Percentiles rank a stretch among this genome's conserved stretches.
These are phyloP conservation scores for Crithidia acanthocephali DNA, from an alignment of 208 protist species.

Conservation along the genomic window DNA sequence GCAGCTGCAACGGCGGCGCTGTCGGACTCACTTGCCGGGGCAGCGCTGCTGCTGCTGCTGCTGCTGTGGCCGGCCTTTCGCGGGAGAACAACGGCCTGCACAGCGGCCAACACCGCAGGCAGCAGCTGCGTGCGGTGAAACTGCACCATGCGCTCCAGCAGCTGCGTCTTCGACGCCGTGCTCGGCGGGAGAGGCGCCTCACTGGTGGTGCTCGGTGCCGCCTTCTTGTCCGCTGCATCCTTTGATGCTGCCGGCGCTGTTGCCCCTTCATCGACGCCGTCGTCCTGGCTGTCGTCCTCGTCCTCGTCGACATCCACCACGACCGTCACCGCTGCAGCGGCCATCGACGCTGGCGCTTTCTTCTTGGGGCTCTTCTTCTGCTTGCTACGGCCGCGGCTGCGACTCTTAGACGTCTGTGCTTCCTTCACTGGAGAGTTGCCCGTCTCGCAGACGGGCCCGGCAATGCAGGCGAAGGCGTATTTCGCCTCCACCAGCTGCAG, in stretches of 20 bases:
- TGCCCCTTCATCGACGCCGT: not conserved
- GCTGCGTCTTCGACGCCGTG: not conserved
- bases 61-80: not conserved
- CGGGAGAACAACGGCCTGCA: not conserved
- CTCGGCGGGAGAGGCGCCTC: not conserved
- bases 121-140: constrained; percentile 4
- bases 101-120: not conserved
- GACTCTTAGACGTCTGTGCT: not conserved
- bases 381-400: not conserved
- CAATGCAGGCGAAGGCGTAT: constrained; percentile 14
- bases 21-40: not conserved
- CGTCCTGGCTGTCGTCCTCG: not conserved
- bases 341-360: not conserved
- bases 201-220: too few relatives aligned
- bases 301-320: constrained; percentile 25
- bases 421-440: not conserved
- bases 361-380: constrained; percentile 5
- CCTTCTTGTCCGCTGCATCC: not conserved
- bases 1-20: not conserved
- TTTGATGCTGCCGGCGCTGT: not conserved
- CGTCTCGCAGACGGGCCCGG: not conserved
- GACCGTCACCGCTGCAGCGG: constrained; percentile 4
- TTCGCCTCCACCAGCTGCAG: constrained; percentile 12
- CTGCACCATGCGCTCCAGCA: constrained; percentile 8
- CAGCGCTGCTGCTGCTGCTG: not conserved